Evolutionary conservation across 192 early-diverging fungal species (phyloP), one percentile per base, ranked within the genome.

Genomic region (Backusella westeae): DNA sequence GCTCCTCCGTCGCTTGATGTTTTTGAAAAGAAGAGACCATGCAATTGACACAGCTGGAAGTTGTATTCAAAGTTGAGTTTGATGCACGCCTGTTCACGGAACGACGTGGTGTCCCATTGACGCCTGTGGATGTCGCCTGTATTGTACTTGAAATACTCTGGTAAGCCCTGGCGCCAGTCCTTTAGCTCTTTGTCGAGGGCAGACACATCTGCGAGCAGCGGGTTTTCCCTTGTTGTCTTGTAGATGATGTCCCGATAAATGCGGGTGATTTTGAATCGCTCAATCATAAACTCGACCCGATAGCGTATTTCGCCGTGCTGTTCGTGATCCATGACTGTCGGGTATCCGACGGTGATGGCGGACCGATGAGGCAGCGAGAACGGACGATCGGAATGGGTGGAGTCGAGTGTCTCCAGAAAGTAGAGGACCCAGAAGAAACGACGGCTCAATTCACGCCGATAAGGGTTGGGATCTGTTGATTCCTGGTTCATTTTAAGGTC

Each of bases 11-110:
- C 23, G 23, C 23, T 12, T 6, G 69, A 75, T 17, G 78, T 38
- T 19, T 46, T 75, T 26, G 76, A 63, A 17, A 83, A 68, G 34
- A 83, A 80, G 0, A 75, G 63, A 0, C 71, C 76, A 72, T 83
- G 75, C 0, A 83, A 41, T 29, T 83, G 82, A 34, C 78, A 80
- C 6, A 80, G 34, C 29, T 77, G 78, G 29, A 80, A 83, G 32
- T 83, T 76, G 65, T 83, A 83, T 72, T 83, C 82, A 59, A 77
- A 77, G 6, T 69, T 76, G 34, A 83, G 78, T 34, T 83, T 83
- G 6, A 83, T 66, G 34, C 82, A 83, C 0, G 78, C 75, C 59
- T 83, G 82, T 65, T 83, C 82, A 12, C 73, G 69, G 38, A 83
- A 83, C 26, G 78, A 79, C 1, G 77, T 42, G 2, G 75, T 67